Percentiles rank a stretch among this genome's conserved stretches.
Conservation (phyloP, 2,329 filamentous ascomycete species). For the Fusarium udum region DNA sequence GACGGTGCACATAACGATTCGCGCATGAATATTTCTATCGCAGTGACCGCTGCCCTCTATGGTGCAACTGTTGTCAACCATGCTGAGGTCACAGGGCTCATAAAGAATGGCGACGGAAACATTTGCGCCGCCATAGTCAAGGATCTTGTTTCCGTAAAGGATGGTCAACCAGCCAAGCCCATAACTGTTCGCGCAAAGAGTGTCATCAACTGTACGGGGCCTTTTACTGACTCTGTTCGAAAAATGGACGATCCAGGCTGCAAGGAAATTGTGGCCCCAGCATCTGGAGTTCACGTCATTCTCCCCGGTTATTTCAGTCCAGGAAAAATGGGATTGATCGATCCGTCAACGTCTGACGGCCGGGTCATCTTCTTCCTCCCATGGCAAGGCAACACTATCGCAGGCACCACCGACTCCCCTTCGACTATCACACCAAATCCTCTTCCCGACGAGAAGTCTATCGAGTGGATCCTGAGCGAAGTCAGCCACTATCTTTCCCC, state of each 20-base stretch:
- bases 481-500: conserved; percentile 83
- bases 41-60: conserved; percentile 89
- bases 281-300: conserved; percentile 86
- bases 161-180: conserved; percentile 67
- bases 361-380: conserved; percentile 93
- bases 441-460: conserved; percentile 82
- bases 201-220: conserved; percentile 88
- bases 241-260: conserved; percentile 81
- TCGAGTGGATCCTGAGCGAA: conserved; percentile 87
- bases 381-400: conserved; percentile 93
- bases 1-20: conserved; percentile 94
- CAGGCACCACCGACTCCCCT: conserved; percentile 85
- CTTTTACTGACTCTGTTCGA: conserved; percentile 85
- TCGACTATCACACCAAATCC: conserved; percentile 82
- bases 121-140: conserved; percentile 78
- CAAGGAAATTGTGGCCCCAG: conserved; percentile 84
- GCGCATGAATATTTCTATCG: conserved; percentile 89
- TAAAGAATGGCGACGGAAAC: conserved; percentile 77
- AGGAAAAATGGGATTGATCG: conserved; percentile 86
- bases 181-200: conserved; percentile 81
- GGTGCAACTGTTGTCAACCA: conserved; percentile 86
- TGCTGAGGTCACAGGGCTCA: conserved; percentile 78
- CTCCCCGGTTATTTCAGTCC: conserved; percentile 89
- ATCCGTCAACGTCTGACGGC: conserved; percentile 86
- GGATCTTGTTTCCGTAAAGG: conserved; percentile 73